These are phyloP conservation scores for Fusarium sublunatum DNA, from an alignment of 2,329 filamentous ascomycete species.

Conservation along the genomic window DNA sequence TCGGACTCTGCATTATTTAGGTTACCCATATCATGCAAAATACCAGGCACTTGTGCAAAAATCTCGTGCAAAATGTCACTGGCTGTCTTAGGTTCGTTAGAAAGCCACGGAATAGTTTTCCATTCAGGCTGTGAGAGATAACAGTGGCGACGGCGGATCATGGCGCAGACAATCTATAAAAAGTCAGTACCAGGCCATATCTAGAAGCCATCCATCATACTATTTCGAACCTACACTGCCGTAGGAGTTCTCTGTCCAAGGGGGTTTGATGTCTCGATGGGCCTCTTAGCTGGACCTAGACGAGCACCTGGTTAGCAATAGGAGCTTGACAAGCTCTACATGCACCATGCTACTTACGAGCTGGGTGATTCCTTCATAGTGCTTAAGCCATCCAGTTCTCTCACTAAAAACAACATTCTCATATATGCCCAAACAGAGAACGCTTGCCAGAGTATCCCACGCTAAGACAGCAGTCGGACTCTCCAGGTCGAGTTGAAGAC, in stretches of 20 bases:
- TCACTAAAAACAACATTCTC: conserved; percentile 23
- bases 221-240: conserved; percentile 27
- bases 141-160: conserved; percentile 13
- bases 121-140: conserved; percentile 16
- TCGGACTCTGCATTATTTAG: background rate
- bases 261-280: conserved; percentile 10
- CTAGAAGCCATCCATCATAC: background rate
- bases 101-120: conserved; percentile 1
- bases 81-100: background rate
- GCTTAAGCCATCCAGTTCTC: conserved; percentile 14
- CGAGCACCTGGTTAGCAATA: background rate
- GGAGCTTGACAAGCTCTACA: fast-evolving
- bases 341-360: background rate
- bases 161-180: conserved; percentile 1
- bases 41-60: conserved; percentile 16
- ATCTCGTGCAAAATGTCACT: conserved; percentile 21
- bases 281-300: conserved; percentile 14
- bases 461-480: background rate
- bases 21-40: conserved; percentile 4
- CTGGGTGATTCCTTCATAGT: conserved; percentile 21
- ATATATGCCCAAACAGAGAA: conserved; percentile 24
- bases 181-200: background rate
- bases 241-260: conserved; percentile 9
- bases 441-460: conserved; percentile 24
- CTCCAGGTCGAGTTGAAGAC: background rate